phyloP scores from a whole-genome alignment of 2,329 filamentous ascomycete genomes.

The Colletotrichum spaethianum region DNA sequence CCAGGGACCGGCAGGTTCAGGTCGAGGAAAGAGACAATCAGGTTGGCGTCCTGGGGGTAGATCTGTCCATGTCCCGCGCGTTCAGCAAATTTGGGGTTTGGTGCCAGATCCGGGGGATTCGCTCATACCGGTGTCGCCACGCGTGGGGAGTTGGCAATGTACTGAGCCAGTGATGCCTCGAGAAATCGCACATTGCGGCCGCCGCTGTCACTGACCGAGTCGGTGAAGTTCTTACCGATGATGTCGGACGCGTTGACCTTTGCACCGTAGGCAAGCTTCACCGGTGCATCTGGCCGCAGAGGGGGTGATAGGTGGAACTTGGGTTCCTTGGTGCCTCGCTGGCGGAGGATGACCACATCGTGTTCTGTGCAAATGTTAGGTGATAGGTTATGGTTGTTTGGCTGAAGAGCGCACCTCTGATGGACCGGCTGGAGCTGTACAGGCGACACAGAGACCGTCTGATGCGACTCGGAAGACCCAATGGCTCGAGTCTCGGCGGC shows the following conservation, averaged over 20 bases:
- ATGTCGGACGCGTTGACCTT: constrained; percentile 67
- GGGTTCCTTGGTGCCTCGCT: constrained; percentile 51
- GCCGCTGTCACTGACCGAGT: constrained; percentile 68
- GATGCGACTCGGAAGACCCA: constrained; percentile 11
- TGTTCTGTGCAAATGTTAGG: constrained; percentile 49
- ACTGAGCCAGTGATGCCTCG: constrained; percentile 80
- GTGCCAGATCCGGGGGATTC: neutral
- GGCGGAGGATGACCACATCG: constrained; percentile 58
- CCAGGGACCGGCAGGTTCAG: constrained; percentile 70
- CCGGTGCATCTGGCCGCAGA: constrained; percentile 48
- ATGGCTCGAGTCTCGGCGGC: constrained; percentile 27
- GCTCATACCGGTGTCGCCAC: constrained; percentile 79
- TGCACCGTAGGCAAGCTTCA: constrained; percentile 61
- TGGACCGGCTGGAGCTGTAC: constrained; percentile 21
- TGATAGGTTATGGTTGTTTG: neutral
- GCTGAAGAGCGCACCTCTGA: constrained; percentile 10
- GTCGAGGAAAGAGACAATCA: constrained; percentile 84
- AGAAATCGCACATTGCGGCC: constrained; percentile 68
- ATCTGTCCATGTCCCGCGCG: constrained; percentile 46
- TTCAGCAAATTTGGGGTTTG: constrained; percentile 17
- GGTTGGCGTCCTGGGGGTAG: constrained; percentile 81
- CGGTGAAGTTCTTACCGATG: constrained; percentile 74
- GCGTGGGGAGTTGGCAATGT: constrained; percentile 76
- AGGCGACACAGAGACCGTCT: constrained; percentile 12
- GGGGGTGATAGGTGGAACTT: constrained; percentile 57